These are phyloP conservation scores for Yamadazyma oceani DNA, from an alignment of 1,139 yeast genomes.

Conservation along the genomic window DNA sequence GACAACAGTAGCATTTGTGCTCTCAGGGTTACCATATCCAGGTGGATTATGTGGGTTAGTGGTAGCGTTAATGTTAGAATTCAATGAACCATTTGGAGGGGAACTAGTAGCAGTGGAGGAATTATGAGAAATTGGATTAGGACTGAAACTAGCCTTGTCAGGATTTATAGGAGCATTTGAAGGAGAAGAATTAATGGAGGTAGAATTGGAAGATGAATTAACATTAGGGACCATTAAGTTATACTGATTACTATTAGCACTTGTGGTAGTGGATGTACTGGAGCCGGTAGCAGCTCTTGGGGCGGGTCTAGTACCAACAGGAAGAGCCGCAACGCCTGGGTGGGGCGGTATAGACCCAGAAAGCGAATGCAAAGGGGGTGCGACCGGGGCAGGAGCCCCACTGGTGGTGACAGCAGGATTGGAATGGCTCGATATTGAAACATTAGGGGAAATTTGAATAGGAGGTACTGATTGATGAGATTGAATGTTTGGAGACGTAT, in stretches of 20 bases:
- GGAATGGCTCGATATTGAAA: background rate
- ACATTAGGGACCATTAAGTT: constrained; percentile 3
- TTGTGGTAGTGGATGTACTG: background rate
- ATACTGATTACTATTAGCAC: background rate
- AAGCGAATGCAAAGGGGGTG: background rate
- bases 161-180: constrained; percentile 1
- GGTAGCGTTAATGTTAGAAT: no score
- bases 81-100: background rate
- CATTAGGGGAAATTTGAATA: no score
- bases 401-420: background rate
- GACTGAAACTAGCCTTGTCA: constrained; percentile 1
- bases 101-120: background rate
- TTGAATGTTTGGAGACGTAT: no score
- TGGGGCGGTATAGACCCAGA: background rate
- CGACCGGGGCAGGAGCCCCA: background rate
- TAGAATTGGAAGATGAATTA: background rate
- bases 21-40: background rate
- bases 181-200: constrained; percentile 1
- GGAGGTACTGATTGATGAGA: no score
- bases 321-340: no score
- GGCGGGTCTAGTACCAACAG: background rate
- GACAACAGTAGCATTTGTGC: constrained; percentile 14
- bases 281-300: background rate
- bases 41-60: no score
- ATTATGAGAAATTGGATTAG: background rate